Evolutionary conservation across 305 asterid species (phyloP), one percentile per base, ranked within the genome.

Genomic region (Stenogyne calaminthoides): DNA sequence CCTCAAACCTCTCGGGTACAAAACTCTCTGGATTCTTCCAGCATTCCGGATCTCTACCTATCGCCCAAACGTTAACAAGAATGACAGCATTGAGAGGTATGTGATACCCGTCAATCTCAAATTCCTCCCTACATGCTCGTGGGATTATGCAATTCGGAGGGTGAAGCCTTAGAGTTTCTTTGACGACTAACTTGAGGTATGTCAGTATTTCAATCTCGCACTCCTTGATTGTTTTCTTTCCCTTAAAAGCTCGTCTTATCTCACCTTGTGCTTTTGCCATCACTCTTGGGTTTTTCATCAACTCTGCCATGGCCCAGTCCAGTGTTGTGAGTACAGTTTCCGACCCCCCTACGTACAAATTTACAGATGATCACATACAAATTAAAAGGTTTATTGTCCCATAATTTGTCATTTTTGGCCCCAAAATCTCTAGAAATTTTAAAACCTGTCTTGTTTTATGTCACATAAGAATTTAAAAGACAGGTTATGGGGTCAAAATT

Each of bases 151-250:
- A 44, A 80, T 10, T 57, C 10, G 86, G 84, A 36, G 88, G 84
- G 47, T 82, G 88, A 1, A 86, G 63, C 49, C 87, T 82, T 7
- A 82, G 55, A 0, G 84, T 27, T 37, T 84, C 88, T 42, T 82
- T 82, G 22, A 86, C 64, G 1, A 84, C 86, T 70, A 84, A 6
- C 54, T 84, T 82, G 12, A 82, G 80, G 63, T 86, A 86, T 6
- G 65, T 75, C 0, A 86, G 27, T 5, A 44, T 56, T 8, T 60
- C 67, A n/a, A 81, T 70, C 34, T 82, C 78, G 3, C 66, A 18
- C 22, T 66, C 78, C 4, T 67, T 8, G 64, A 84, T 71, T 2
- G 64, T 68, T 2, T 36, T 7, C 64, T 65, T 82, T 32, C 71
- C 84, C 0, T 75, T 75, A 9, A 71, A 61, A 9, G 79, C 71